A percentile compares a stretch with the other conserved stretches of the same genome.
phyloP scores from a whole-genome alignment of 2,329 filamentous ascomycete genomes.

The Fusarium sororula region DNA sequence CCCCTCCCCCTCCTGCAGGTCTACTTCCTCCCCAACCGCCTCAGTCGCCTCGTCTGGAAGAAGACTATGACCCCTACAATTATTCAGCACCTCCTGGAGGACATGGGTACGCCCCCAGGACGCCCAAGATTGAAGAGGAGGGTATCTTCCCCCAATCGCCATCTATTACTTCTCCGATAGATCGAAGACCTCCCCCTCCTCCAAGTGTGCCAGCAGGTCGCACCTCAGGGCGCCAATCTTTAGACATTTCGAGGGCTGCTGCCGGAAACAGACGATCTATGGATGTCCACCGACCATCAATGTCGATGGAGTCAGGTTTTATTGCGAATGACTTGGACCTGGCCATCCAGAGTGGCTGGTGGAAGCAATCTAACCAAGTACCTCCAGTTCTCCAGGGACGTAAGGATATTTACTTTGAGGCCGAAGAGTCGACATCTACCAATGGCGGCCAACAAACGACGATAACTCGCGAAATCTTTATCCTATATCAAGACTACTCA shows the following conservation, averaged over 20 bases:
- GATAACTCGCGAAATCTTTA: slow-evolving; percentile 81
- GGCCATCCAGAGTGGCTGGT: slow-evolving; percentile 80
- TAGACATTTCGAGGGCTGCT: slow-evolving; percentile 50
- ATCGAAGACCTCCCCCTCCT: slow-evolving; percentile 58
- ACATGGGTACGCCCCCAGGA: slow-evolving; percentile 45
- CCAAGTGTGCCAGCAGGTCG: slow-evolving; percentile 44
- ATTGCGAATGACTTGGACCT: slow-evolving; percentile 91
- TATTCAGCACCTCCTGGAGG: slow-evolving; percentile 53
- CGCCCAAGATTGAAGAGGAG: slow-evolving; percentile 57
- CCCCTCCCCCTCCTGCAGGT: slow-evolving; percentile 69
- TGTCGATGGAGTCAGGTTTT: slow-evolving; percentile 80
- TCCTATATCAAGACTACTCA: slow-evolving; percentile 96
- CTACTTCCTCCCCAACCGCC: slow-evolving; percentile 64
- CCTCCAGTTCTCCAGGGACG: slow-evolving; percentile 85
- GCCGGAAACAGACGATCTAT: slow-evolving; percentile 68
- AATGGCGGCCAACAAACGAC: slow-evolving; percentile 75
- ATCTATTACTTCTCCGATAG: slow-evolving; percentile 55
- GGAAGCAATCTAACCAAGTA: slow-evolving; percentile 80
- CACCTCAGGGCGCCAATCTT: slow-evolving; percentile 44
- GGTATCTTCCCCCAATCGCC: slow-evolving; percentile 58
- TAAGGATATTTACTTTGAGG: slow-evolving; percentile 83
- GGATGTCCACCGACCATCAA: slow-evolving; percentile 77
- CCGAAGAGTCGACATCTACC: slow-evolving; percentile 77
- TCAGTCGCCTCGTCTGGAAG: slow-evolving; percentile 56
- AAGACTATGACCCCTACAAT: slow-evolving; percentile 76